Evolutionary conservation across 192 early-diverging fungal species (phyloP).

Genomic region (Phlyctochytrium bullatum): DNA sequence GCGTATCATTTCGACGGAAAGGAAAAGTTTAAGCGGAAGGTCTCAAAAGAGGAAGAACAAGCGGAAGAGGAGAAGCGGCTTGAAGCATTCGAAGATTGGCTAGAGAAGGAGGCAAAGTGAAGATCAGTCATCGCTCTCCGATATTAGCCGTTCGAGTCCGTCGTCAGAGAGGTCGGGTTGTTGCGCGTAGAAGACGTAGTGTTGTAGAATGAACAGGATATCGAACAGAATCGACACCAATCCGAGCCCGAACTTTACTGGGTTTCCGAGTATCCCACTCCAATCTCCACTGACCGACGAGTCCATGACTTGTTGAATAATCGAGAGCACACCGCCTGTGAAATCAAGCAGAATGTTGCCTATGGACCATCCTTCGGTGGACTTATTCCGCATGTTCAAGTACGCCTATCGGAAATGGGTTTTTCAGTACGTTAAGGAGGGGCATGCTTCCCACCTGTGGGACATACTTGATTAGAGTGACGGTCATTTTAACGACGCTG

Average conservation of each 20-base stretch:
- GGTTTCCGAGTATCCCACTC: constrained; percentile 52
- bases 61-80: constrained; percentile 73
- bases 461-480: constrained; percentile 71
- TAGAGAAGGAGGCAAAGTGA: constrained; percentile 57
- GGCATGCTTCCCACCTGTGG: constrained; percentile 42
- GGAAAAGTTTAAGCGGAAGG: constrained; percentile 64
- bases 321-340: constrained; percentile 74
- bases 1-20: constrained; percentile 82
- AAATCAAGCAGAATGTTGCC: constrained; percentile 86
- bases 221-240: constrained; percentile 80
- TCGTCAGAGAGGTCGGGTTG: not conserved
- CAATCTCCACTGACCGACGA: constrained; percentile 51
- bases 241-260: constrained; percentile 67
- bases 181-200: constrained; percentile 69
- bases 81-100: constrained; percentile 86
- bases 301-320: constrained; percentile 78
- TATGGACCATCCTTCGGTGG: constrained; percentile 89
- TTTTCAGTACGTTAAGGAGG: not conserved
- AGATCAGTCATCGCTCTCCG: not conserved
- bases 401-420: constrained; percentile 38
- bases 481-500: constrained; percentile 73
- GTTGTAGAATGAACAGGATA: constrained; percentile 76
- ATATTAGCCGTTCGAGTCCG: not conserved
- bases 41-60: constrained; percentile 56
- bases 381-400: constrained; percentile 69